Base-by-base conservation (phyloP, 768 basidiomycete species). In the Boletellus ananiceps region DNA sequence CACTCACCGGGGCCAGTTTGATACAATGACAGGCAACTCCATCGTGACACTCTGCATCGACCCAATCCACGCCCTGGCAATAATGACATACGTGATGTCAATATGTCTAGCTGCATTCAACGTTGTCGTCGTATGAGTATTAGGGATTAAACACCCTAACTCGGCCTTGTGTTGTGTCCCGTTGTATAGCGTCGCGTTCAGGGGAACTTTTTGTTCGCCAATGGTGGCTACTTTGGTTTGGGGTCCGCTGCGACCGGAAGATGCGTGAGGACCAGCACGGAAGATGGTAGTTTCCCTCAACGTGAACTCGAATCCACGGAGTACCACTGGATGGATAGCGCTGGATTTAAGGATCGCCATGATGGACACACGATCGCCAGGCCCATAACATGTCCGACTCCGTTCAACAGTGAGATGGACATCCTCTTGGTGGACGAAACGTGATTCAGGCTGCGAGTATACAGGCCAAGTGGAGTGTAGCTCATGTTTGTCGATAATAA, bases 381-480 rank as follows among this genome's bases (percentile, higher is more conserved):
- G 89, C 2, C 91, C 91, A 57, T 85, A 92, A 58, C 93, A 94
- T 7, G 85, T 85, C 50, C 81, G 76, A 21, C 74, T 74, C 33
- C 93, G 84, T 23, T 88, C 82, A 16, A 93, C 84, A 38, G 78
- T 81, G 52, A 96, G 79, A 19, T 77, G 83, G 15, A 92, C 76
- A 23, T 83, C 84, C 3, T 90, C 84, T 53, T 83, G 79, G 2
- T 73, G 59, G 15, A 81, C 68, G 14, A 79, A 75, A n/a, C 88
- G 84, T 31, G 75, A 76, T 59, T 92, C 88, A 11, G 79, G 78
- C 62, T 91, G 87, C 42, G 79, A 80, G 62, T 92, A 95, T 27
- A 94, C 78, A 2, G 93, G 93, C 93, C 93, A 96, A 1, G 89
- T 85, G 4, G 92, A 87, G 61, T 95, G 93, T 7, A 94, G 72